Base-by-base conservation (phyloP, 176 grass and related monocot genomes). In the Themeda triandra region DNA sequence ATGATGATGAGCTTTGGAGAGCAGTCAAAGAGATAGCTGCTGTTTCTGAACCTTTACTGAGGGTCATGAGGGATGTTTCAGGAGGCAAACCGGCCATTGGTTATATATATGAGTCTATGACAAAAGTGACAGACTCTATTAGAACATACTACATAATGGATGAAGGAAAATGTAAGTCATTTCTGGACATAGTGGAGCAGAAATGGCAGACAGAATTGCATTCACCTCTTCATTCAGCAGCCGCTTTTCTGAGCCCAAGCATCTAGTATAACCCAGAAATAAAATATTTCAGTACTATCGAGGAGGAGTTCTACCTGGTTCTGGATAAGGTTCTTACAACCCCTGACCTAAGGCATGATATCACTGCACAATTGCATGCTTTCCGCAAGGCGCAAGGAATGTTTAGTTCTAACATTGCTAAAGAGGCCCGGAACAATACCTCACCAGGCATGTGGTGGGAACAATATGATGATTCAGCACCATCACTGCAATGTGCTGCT, bases 361-460 rank as follows among this genome's bases (percentile, higher is more conserved):
- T 98, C 68, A 98, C 95, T 18, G 21, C 71, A 8, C 88, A 98
- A 68, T 30, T 98, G 77, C 88, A 90, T 89, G 60, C 88, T 76
- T 98, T 98, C 51, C 83, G 91, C 77, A 95, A 98, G 86, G 89
- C 93, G 28, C 91, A 93, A 86, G 93, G 59, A 49, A 81, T 94
- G 85, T 98, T 98, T 78, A 86, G 89, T 19, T 95, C 93, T 10
- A 95, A 98, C 82, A 87, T 98, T 53, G 96, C 96, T 63, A 92
- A 85, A 88, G 93, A 95, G 84, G 91, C 93, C 40, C 93, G 96
- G 60, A 95, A 80, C 82, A 90, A 86, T 71, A 95, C 92, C 48
- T 89, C 86, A 48, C 92, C 92, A 84, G 92, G 94, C 92, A 80
- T 62, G 54, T 98, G 96, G 93, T 95, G 96, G 96, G 93, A 98